phyloP scores from a whole-genome alignment of 192 early-diverging fungal species.

The Backusella luteola region DNA sequence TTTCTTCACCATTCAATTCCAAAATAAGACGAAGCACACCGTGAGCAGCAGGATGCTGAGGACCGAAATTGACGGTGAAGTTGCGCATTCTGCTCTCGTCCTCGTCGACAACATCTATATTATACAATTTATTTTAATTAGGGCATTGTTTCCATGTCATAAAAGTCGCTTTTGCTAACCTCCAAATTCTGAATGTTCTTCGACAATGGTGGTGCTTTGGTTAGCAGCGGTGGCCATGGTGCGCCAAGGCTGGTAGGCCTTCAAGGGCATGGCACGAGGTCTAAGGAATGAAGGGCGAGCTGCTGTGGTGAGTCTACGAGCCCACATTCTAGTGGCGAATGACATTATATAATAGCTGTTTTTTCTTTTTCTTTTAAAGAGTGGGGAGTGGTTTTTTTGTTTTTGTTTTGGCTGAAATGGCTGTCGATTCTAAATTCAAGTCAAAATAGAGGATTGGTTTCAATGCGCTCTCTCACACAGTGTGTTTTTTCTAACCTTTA shows the following conservation, averaged over 20 bases:
- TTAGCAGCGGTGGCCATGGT: constrained; percentile 31
- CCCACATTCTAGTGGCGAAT: constrained; percentile 34
- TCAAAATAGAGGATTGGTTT: not conserved
- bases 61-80: constrained; percentile 99
- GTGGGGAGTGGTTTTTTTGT: constrained; percentile 7
- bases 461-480: not conserved
- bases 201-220: constrained; percentile 33
- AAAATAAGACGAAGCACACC: constrained; percentile 70
- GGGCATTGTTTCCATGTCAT: too few relatives aligned
- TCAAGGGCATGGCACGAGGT: constrained; percentile 9
- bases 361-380: constrained; percentile 6
- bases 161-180: constrained; percentile 9
- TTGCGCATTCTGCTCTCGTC: constrained; percentile 52
- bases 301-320: constrained; percentile 21
- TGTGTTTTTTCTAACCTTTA: not conserved
- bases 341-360: constrained; percentile 22
- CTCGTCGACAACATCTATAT: constrained; percentile 41
- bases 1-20: constrained; percentile 90
- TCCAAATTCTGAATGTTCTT: constrained; percentile 28
- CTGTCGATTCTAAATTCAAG: not conserved
- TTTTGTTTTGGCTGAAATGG: not conserved
- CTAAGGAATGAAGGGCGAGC: constrained; percentile 12
- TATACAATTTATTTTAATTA: not conserved
- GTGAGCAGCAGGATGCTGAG: constrained; percentile 99
- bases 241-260: constrained; percentile 19